Conservation (phyloP, 352 stramenopile species). For the Thalassiosira pacifica region DNA sequence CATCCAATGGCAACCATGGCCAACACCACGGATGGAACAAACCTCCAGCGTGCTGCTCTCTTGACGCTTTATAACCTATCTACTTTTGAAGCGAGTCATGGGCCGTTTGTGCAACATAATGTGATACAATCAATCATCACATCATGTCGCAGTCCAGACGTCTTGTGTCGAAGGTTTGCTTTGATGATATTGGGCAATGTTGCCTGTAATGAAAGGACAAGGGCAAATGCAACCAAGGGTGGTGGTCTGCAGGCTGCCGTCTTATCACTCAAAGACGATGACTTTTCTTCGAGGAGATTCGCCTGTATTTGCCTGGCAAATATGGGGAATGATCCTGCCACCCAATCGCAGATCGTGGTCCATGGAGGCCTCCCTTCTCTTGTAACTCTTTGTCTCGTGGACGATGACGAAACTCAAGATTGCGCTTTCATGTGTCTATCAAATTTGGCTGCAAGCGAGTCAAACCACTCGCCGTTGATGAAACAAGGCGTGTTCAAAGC, state of each 20-base stretch:
- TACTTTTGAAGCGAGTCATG: conserved; percentile 91
- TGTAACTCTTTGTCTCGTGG: conserved; percentile 85
- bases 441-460: conserved; percentile 94
- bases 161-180: conserved; percentile 93
- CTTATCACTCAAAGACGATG: conserved; percentile 90
- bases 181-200: conserved; percentile 96
- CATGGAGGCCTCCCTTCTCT: conserved; percentile 92
- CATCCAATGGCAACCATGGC: conserved; percentile 88
- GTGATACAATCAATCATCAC: conserved; percentile 91
- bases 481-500: conserved; percentile 89
- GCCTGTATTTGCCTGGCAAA: conserved; percentile 96
- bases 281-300: conserved; percentile 90
- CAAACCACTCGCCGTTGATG: conserved; percentile 93
- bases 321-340: conserved; percentile 90
- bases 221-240: conserved; percentile 88
- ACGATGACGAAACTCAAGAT: conserved; percentile 89
- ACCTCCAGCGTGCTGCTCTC: conserved; percentile 88
- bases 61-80: conserved; percentile 96
- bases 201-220: conserved; percentile 93
- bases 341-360: conserved; percentile 93
- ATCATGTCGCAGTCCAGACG: conserved; percentile 89
- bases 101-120: conserved; percentile 90
- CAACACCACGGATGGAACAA: conserved; percentile 75
- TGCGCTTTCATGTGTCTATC: conserved; percentile 95
- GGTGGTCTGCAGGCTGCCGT: conserved; percentile 93